Base-by-base conservation (phyloP, 1,284 basidiomycete species). In the Puccinia coronata region DNA sequence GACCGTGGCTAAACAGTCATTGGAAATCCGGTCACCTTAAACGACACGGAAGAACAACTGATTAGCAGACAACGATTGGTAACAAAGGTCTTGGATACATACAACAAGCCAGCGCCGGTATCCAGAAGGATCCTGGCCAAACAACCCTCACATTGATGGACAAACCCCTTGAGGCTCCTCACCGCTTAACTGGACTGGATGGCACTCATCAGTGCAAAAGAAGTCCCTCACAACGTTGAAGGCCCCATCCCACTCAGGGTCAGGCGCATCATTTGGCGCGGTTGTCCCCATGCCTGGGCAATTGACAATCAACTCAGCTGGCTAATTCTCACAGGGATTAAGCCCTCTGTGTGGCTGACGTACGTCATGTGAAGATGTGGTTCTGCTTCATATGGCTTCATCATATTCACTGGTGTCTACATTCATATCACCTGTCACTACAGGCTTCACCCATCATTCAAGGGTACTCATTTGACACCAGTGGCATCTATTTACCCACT, bases 231-330 rank as follows among this genome's bases (percentile, higher is more conserved):
- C 36, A 16, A 63, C 16, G 23, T 63, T 36, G 36, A 36, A 5
- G 61, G 34, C 61, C 23, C 3, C n/a, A n/a, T n/a, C n/a, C n/a
- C n/a, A n/a, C 36, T 41, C 36, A 36, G 5, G 18, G n/a, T n/a
- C n/a, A n/a, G n/a, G n/a, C n/a, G n/a, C n/a, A n/a, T n/a, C n/a
- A 11, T 25, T 34, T 61, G 36, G 31, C 36, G 23, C 18, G 31
- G 61, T 36, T 18, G 61, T 63, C 61, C 61, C 61, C 61, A 63
- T 41, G 36, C 61, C 61, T 63, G 61, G 61, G 61, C 61, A 23
- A 63, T 36, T 20, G 1, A 20, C 61, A 39, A n/a, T n/a, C 18
- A 16, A 3, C 31, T 20, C 61, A 63, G 61, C 61, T 63, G 61
- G n/a, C 31, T 39, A 28, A 12, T 12, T 12, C 61, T 63, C 61